These are phyloP conservation scores for Dipodascus geniculatus DNA, from an alignment of 805 yeast genomes.

Conservation along the genomic window DNA sequence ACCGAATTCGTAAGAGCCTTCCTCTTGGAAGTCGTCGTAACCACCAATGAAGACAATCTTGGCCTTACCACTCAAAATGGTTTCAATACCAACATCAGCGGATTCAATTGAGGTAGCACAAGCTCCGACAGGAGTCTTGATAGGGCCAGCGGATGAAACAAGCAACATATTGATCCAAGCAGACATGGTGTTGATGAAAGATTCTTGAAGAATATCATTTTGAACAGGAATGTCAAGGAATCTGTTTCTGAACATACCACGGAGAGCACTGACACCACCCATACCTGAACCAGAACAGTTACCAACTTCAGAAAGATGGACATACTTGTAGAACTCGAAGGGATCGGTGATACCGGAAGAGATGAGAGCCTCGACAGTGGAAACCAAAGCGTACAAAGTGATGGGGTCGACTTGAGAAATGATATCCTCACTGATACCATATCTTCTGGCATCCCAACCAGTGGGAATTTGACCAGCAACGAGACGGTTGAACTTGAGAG, in stretches of 20 bases:
- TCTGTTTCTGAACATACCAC: conserved; percentile 97
- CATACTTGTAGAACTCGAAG: conserved; percentile 95
- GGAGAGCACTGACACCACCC: conserved; percentile 97
- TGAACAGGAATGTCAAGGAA: conserved; percentile 89
- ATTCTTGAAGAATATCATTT: conserved; percentile 94
- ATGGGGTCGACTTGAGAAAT: conserved; percentile 93
- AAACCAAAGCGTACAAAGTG: conserved; percentile 82
- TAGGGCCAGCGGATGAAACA: conserved; percentile 95
- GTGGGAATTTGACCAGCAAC: conserved; percentile 94
- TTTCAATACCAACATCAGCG: conserved; percentile 90
- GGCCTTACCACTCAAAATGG: conserved; percentile 87
- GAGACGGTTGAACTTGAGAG: conserved; percentile 42
- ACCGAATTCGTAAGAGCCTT: conserved; percentile 94
- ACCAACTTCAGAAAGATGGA: conserved; percentile 97
- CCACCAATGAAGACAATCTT: conserved; percentile 97
- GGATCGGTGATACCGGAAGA: conserved; percentile 96
- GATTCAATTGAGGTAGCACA: conserved; percentile 99
- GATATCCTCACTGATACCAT: conserved; percentile 91
- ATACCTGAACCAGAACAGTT: conserved; percentile 99
- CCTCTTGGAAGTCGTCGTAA: conserved; percentile 98
- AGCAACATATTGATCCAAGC: conserved; percentile 99
- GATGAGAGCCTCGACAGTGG: conserved; percentile 90
- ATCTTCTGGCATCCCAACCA: conserved; percentile 93
- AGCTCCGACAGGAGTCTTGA: conserved; percentile 98
- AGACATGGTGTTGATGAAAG: conserved; percentile 97